Base-by-base conservation (phyloP, 192 early-diverging fungal genomes). In the Fimicolochytrium jonesii region DNA sequence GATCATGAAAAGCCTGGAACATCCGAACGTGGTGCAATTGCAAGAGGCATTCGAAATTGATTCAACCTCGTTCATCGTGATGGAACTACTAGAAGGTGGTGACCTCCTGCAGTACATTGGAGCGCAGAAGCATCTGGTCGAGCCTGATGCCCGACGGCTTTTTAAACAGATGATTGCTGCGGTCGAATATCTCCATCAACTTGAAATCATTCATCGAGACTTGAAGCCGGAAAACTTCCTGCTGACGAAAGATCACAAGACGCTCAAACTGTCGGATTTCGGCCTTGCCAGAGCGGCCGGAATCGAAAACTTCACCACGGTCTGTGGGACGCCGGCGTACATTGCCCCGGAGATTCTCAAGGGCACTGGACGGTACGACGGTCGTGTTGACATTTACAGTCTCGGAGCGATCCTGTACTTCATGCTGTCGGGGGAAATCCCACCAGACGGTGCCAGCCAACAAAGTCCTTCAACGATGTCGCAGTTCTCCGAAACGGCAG, bases 191-290 rank as follows among this genome's bases (percentile, higher is more conserved):
- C 87, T 87, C 47, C 93, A 96, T 68, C 67, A 70, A 1, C 74
- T 73, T 33, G 87, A 86, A 51, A 84, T 92, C 47, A 94, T 86
- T 77, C 94, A 95, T 70, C 87, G 94, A 60, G 73, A 71, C 31
- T 45, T 76, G 42, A 76, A 76, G 33, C 74, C 74, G 5, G 74
- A 76, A 30, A 76, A 76, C 35, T 76, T 55, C 35, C 53, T 52
- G 33, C 45, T 66, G 15, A 54, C 47, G 2, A 20, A 13, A 23
- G 67, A 2, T 17, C 61, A 5, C 44, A 9, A 39, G 37, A 39
- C 37, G 10, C 10, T 39, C 10, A 93, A 93, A 75, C 77, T 96
- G 23, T 87, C 92, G 10, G 94, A 96, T 74, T 96, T 96, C 85
- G 94, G 94, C 4, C 81, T 96, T n/a, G 89, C 91, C 17, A 94